Evolutionary conservation across 768 basidiomycete species (phyloP).

Genomic region (Nidularia sp.): DNA sequence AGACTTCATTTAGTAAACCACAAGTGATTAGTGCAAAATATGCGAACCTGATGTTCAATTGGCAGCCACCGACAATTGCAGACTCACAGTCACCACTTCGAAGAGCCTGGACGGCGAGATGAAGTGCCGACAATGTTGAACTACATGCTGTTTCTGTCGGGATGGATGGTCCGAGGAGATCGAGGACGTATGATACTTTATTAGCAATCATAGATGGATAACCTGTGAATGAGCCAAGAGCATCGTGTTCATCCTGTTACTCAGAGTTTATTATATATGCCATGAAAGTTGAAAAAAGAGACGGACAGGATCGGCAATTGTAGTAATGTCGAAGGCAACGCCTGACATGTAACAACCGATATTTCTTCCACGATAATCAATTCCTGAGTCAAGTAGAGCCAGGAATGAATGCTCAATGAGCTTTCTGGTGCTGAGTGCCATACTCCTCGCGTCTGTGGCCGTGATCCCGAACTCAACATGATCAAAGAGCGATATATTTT

Average conservation of each 20-base stretch:
- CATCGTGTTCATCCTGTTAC: slow-evolving; percentile 27
- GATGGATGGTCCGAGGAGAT: slow-evolving; percentile 41
- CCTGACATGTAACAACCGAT: slow-evolving; percentile 35
- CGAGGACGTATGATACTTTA: slow-evolving; percentile 35
- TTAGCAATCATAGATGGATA: slow-evolving; percentile 33
- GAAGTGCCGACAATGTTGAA: slow-evolving; percentile 40
- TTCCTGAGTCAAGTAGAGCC: slow-evolving; percentile 37
- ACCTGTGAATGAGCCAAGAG: slow-evolving; percentile 26
- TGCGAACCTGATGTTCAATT: slow-evolving; percentile 34
- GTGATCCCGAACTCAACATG: slow-evolving; percentile 29
- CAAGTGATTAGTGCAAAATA: background rate
- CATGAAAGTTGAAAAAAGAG: background rate
- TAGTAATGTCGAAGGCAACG: slow-evolving; percentile 11
- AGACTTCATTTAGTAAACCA: background rate
- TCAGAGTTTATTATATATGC: background rate
- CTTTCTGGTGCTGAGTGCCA: slow-evolving; percentile 23
- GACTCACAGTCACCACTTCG: slow-evolving; percentile 40
- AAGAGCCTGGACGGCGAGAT: slow-evolving; percentile 43
- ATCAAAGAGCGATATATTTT: slow-evolving; percentile 23
- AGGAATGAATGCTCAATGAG: slow-evolving; percentile 23
- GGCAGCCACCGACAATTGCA: slow-evolving; percentile 42
- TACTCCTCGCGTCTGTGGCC: slow-evolving; percentile 20
- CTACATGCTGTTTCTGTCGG: slow-evolving; percentile 49
- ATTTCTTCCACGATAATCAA: slow-evolving; percentile 32
- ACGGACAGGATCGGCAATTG: slow-evolving; percentile 10